A percentile compares a stretch with the other conserved stretches of the same genome.
Conservation (phyloP, 768 basidiomycete genomes). For the Xanthoconium stramineum region DNA sequence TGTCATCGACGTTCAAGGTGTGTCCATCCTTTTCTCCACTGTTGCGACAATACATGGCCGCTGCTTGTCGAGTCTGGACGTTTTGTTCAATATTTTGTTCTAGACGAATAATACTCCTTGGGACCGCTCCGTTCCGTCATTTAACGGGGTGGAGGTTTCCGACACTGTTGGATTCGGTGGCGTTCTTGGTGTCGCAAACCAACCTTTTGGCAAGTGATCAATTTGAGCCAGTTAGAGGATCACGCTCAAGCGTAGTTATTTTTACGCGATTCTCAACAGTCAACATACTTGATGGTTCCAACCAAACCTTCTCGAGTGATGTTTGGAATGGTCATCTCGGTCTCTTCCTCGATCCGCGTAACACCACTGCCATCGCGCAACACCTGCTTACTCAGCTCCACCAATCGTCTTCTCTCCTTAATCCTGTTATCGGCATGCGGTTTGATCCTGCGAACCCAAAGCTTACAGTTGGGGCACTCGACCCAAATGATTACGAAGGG, state of each 20-base stretch:
- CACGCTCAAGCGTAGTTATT: too few species aligned
- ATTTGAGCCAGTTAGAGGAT: too few species aligned
- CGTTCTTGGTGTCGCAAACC: constrained; percentile 11
- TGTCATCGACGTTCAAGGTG: constrained; percentile 28
- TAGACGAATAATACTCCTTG: constrained; percentile 21
- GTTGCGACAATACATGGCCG: background rate
- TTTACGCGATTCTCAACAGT: constrained; percentile 7
- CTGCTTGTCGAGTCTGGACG: background rate
- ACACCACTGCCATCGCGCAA: constrained; percentile 2
- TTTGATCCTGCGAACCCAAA: constrained; percentile 29
- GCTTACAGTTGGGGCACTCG: constrained; percentile 31
- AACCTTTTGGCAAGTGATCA: constrained; percentile 14
- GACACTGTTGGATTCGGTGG: constrained; percentile 23
- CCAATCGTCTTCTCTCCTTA: constrained; percentile 24
- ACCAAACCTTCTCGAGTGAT: background rate
- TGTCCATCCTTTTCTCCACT: background rate
- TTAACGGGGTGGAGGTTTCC: constrained; percentile 15
- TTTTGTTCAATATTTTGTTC: background rate
- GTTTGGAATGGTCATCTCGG: constrained; percentile 25
- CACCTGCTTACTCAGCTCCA: constrained; percentile 21
- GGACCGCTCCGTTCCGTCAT: constrained; percentile 11
- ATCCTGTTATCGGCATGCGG: constrained; percentile 30
- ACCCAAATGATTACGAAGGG: constrained; percentile 31
- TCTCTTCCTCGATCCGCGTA: constrained; percentile 25
- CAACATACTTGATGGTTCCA: constrained; percentile 24